Evolutionary conservation across 2,329 filamentous ascomycete species (phyloP).

Genomic region (Triangularia setosa): DNA sequence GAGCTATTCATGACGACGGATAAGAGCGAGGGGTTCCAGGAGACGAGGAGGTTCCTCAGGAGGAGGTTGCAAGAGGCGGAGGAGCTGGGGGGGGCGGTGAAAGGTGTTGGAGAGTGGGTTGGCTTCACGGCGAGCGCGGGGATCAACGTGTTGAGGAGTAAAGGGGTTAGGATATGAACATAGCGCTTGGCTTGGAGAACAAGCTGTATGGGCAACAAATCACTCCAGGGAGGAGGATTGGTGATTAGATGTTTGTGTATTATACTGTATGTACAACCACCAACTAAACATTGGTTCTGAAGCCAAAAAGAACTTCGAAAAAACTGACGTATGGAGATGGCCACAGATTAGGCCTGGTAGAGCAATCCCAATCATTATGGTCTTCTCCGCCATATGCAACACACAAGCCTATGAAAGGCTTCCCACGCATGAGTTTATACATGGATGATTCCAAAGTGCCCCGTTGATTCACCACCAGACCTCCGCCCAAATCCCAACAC

Average conservation of each 20-base stretch:
- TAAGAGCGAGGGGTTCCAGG: slow-evolving; percentile 63
- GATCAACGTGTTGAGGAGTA: slow-evolving; percentile 81
- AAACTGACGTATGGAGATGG: neutral
- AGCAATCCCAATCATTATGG: neutral
- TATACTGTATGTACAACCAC: neutral
- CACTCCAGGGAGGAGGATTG: neutral
- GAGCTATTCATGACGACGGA: slow-evolving; percentile 97
- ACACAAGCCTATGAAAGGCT: neutral
- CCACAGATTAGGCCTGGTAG: neutral
- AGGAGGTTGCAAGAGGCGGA: slow-evolving; percentile 68
- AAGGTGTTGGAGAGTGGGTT: slow-evolving; percentile 69
- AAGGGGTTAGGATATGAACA: slow-evolving; percentile 70
- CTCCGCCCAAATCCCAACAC: neutral
- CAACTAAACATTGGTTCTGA: neutral
- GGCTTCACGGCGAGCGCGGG: slow-evolving; percentile 74
- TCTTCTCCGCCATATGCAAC: neutral
- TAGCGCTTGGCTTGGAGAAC: neutral
- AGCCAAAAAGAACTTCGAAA: neutral
- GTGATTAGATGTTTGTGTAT: neutral
- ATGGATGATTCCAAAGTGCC: neutral
- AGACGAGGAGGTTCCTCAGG: slow-evolving; percentile 77
- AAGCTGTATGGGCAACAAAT: neutral
- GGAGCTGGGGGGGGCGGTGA: slow-evolving; percentile 57
- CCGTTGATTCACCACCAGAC: neutral
- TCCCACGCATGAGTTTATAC: neutral